phyloP scores from a whole-genome alignment of 345 rosid species.

The Leavenworthia alabamica region DNA sequence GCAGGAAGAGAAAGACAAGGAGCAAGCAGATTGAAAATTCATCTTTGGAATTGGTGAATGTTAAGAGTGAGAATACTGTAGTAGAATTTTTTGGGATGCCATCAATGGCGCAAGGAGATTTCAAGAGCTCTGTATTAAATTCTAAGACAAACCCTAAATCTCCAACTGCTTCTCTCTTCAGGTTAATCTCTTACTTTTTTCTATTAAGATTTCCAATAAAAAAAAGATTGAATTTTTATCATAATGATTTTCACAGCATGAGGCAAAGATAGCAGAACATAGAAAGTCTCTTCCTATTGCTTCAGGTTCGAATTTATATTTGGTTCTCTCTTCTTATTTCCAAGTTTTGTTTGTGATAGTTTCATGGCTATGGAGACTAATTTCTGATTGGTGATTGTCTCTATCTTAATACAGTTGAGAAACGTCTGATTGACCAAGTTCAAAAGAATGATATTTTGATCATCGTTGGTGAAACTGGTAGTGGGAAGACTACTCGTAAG shows the following conservation, averaged over 20 bases:
- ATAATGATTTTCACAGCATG: slow-evolving; percentile 24
- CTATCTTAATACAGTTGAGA: slow-evolving; percentile 48
- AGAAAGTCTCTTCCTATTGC: slow-evolving; percentile 85
- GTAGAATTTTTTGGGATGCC: slow-evolving; percentile 36
- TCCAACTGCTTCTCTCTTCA: slow-evolving; percentile 25
- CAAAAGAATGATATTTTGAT: slow-evolving; percentile 50
- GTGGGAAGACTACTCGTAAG: slow-evolving; percentile 96
- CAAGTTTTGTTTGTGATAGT: neutral
- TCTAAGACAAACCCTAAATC: slow-evolving; percentile 26
- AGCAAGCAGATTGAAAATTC: slow-evolving; percentile 16
- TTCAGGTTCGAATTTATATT: slow-evolving; percentile 40
- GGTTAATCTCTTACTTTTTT: slow-evolving; percentile 27
- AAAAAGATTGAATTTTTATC: neutral
- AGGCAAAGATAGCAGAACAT: slow-evolving; percentile 47
- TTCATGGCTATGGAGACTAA: neutral
- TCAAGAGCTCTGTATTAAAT: slow-evolving; percentile 14
- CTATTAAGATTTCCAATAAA: neutral
- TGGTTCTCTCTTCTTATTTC: neutral
- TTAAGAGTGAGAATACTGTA: neutral
- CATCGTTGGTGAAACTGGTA: slow-evolving; percentile 95
- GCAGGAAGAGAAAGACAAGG: slow-evolving; percentile 30
- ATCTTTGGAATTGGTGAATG: neutral
- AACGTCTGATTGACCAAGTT: slow-evolving; percentile 67
- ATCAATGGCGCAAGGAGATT: slow-evolving; percentile 46
- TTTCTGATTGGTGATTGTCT: neutral